Conservation (phyloP, 768 basidiomycete species). For the Fistulinella prunicolor region DNA sequence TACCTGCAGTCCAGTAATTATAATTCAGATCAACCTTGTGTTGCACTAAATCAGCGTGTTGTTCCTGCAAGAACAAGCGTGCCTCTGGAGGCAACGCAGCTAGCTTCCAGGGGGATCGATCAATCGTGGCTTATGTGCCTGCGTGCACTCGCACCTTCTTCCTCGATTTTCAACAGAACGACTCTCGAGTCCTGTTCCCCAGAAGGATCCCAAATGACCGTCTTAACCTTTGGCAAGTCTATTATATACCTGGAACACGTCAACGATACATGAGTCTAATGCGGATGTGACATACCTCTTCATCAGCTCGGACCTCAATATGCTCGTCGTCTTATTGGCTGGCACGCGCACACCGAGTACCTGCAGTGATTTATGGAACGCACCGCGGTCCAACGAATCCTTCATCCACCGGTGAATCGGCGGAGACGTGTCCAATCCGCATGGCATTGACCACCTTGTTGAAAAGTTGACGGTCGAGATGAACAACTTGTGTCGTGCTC, state of each 20-base stretch:
- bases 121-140: background rate
- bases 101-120: slow-evolving; percentile 43
- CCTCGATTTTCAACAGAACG: slow-evolving; percentile 60
- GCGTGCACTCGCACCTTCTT: slow-evolving; percentile 50
- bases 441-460: slow-evolving; percentile 14
- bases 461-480: slow-evolving; percentile 1
- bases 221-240: slow-evolving; percentile 66
- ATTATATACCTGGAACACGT: slow-evolving; percentile 48
- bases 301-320: slow-evolving; percentile 59
- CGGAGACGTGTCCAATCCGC: slow-evolving; percentile 37
- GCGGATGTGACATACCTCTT: slow-evolving; percentile 46
- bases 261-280: slow-evolving; percentile 10
- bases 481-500: slow-evolving; percentile 3
- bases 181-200: slow-evolving; percentile 52
- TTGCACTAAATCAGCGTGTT: slow-evolving; percentile 52
- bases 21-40: slow-evolving; percentile 72
- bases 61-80: slow-evolving; percentile 51
- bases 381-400: slow-evolving; percentile 54
- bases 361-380: slow-evolving; percentile 62
- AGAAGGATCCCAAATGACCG: slow-evolving; percentile 50
- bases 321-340: slow-evolving; percentile 48
- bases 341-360: slow-evolving; percentile 68
- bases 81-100: slow-evolving; percentile 63
- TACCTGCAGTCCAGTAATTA: slow-evolving; percentile 87
- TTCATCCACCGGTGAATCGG: slow-evolving; percentile 52